Evolutionary conservation across 164 flowering plant genomes (phyloP), one percentile per base, ranked within the genome.

Genomic region (Sextonia rubra): DNA sequence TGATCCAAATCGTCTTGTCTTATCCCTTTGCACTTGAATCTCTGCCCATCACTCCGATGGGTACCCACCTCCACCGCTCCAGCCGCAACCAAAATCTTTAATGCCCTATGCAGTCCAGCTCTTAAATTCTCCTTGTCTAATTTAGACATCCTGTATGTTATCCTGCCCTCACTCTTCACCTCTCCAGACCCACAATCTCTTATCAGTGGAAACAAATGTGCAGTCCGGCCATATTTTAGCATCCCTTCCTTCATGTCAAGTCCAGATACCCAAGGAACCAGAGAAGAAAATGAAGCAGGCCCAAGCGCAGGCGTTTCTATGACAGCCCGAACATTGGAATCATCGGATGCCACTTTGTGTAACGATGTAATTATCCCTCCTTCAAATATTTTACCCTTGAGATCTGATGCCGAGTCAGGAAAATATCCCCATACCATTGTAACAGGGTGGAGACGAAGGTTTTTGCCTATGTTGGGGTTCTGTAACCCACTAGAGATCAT

Each of bases 401-500:
- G 64, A 20, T 72, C 74, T 49, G 71, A 14, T 12, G 44, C 30
- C 4, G 81, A 76, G 27, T 82, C 73, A 0, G 85, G 85, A 26
- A 82, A 80, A 74, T 82, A 76, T 47, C 85, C 85, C 89, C 89
- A 86, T 0, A 66, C 82, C 64, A 84, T 12, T 20, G 78, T 47
- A 55, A 71, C 77, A 22, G 89, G 89, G 72, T 84, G 89, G 60
- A 86, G 81, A 30, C 71, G 85, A 49, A 86, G 83, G 74, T 86
- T 77, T 23, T 55, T 79, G 23, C 89, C 89, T 22, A 86, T 86
- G 63, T 86, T 75, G 0, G 76, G 75, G 70, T 86, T 86, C 69
- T 79, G 78, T 55, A 86, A 56, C 48, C 87, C 97, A 76, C 97
- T 90, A 2, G 87, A 84, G 48, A 83, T 83, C 90, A 92, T 72